phyloP scores from a whole-genome alignment of 78 protist species.

The Guillardia theta region DNA sequence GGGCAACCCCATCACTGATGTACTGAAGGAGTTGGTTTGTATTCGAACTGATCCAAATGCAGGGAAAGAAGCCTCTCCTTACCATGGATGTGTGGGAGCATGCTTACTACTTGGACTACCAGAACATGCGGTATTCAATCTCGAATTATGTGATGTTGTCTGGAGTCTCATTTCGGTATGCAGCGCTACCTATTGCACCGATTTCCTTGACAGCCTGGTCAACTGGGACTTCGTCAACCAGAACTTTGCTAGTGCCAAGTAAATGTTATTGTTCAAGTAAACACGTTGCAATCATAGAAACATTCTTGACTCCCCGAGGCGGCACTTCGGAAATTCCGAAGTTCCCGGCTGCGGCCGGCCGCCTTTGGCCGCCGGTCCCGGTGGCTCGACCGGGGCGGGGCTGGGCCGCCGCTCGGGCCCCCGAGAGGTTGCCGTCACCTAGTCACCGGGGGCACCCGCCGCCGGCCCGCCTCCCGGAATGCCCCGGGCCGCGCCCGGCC shows the following conservation, averaged over 20 bases:
- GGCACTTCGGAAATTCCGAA: no score
- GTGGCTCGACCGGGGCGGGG: no score
- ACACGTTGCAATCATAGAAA: no score
- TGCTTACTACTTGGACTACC: constrained; percentile 78
- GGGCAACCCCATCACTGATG: constrained; percentile 21
- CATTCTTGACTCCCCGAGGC: no score
- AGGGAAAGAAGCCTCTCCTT: constrained; percentile 68
- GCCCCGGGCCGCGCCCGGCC: no score
- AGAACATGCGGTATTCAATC: constrained; percentile 58
- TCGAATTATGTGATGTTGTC: not conserved
- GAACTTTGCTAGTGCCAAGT: not conserved
- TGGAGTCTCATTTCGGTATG: not conserved
- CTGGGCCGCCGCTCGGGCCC: no score
- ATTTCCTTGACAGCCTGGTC: not conserved
- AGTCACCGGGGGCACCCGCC: no score
- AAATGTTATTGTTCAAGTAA: no score
- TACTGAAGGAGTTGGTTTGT: not conserved
- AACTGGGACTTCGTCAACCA: not conserved
- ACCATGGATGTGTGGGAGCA: constrained; percentile 90
- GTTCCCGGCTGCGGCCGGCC: no score
- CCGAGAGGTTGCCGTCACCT: no score
- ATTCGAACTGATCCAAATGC: not conserved
- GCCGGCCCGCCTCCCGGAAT: no score
- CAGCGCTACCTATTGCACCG: not conserved
- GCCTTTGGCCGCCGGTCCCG: no score